phyloP scores from a whole-genome alignment of 768 basidiomycete genomes.

The Calocybe cyanea region DNA sequence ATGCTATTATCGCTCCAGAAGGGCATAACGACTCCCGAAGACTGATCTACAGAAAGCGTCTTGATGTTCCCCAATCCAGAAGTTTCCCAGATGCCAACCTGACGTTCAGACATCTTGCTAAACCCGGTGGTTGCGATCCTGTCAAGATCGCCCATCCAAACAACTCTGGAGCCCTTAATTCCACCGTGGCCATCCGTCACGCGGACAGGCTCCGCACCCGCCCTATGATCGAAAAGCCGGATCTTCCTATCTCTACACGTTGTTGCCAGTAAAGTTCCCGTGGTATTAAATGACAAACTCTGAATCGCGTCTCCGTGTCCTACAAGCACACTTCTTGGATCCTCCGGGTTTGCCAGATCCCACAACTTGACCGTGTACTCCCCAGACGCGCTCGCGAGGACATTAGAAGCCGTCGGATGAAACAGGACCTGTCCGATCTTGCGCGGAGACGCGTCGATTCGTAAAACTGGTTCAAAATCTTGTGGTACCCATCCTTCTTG shows the following conservation, averaged over 20 bases:
- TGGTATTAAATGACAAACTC: constrained; percentile 74
- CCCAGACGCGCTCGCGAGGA: constrained; percentile 76
- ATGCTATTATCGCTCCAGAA: constrained; percentile 97
- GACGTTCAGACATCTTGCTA: constrained; percentile 93
- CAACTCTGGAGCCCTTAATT: constrained; percentile 86
- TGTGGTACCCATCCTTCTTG: constrained; percentile 75
- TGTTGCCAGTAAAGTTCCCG: constrained; percentile 79
- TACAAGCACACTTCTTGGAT: constrained; percentile 52
- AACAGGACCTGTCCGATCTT: constrained; percentile 94
- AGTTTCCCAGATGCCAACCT: constrained; percentile 88
- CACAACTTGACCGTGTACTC: constrained; percentile 89
- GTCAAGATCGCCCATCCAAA: constrained; percentile 89
- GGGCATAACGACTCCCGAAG: constrained; percentile 93
- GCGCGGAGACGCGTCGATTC: constrained; percentile 73
- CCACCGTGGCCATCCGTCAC: constrained; percentile 86
- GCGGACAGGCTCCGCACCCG: constrained; percentile 78
- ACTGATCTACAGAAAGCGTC: constrained; percentile 79
- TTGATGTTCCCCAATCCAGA: constrained; percentile 72
- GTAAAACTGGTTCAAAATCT: constrained; percentile 83
- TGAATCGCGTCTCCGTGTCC: constrained; percentile 91
- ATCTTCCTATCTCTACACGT: constrained; percentile 93
- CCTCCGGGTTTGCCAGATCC: constrained; percentile 79
- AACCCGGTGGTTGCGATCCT: constrained; percentile 94
- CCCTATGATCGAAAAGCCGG: constrained; percentile 86
- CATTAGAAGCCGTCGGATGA: constrained; percentile 86